These are phyloP conservation scores for Chrysoporthe puriensis DNA, from an alignment of 2,329 filamentous ascomycete species.

Conservation along the genomic window DNA sequence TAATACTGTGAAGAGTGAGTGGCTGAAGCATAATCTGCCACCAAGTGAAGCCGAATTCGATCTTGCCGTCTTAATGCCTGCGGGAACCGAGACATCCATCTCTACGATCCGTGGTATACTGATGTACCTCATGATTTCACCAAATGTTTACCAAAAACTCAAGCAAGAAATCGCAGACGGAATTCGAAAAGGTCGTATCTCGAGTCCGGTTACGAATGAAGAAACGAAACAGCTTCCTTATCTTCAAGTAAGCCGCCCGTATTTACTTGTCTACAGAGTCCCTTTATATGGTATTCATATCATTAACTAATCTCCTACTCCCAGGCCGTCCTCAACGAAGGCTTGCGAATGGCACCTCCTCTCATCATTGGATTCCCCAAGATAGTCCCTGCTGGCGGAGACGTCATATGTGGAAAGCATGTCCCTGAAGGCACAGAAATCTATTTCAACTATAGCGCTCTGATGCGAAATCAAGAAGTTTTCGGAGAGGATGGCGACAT, in stretches of 20 bases:
- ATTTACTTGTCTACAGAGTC: background rate
- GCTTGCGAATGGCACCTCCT: constrained; percentile 38
- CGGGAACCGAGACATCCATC: constrained; percentile 55
- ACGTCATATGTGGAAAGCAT: constrained; percentile 34
- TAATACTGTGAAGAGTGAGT: constrained; percentile 3
- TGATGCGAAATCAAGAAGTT: constrained; percentile 36
- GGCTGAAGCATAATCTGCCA: constrained; percentile 11
- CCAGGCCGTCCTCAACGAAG: constrained; percentile 40
- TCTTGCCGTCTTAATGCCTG: constrained; percentile 35
- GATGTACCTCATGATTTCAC: constrained; percentile 49
- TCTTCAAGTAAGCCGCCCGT: constrained; percentile 30
- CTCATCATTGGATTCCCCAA: constrained; percentile 34
- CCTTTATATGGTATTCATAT: background rate
- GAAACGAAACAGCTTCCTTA: constrained; percentile 37
- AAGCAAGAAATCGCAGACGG: constrained; percentile 41
- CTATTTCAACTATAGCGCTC: constrained; percentile 37
- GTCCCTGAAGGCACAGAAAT: constrained; percentile 42
- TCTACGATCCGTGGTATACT: constrained; percentile 50
- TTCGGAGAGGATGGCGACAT: constrained; percentile 40
- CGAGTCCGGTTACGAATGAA: constrained; percentile 33
- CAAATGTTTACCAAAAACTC: constrained; percentile 45
- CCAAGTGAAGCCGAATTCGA: constrained; percentile 8
- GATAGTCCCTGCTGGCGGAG: constrained; percentile 34
- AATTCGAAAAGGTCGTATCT: constrained; percentile 43
- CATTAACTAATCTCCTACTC: background rate